Percentiles rank a stretch among this genome's conserved stretches.
These are phyloP conservation scores for Gossypium thurberi DNA, from an alignment of 345 rosid genomes.

Conservation along the genomic window DNA sequence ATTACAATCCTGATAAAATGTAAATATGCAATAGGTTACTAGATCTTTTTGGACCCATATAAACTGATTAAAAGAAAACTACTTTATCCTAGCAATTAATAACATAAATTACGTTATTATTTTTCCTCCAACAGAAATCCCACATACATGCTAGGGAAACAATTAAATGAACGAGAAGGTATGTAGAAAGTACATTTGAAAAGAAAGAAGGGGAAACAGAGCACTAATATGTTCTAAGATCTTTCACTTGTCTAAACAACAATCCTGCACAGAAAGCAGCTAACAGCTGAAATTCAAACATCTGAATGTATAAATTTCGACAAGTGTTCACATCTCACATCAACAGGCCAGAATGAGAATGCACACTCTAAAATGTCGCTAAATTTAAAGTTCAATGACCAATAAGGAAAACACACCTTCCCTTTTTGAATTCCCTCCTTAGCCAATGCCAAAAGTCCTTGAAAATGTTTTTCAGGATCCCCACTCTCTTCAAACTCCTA, in stretches of 20 bases:
- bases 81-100: background rate
- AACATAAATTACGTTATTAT: background rate
- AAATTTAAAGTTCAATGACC: background rate
- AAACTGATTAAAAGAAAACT: background rate
- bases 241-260: background rate
- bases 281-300: conserved; percentile 6
- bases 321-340: background rate
- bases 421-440: conserved; percentile 83
- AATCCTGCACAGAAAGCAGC: background rate
- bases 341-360: background rate
- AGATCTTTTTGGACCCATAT: background rate
- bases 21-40: background rate
- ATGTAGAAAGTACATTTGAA: background rate
- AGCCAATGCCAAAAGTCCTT: conserved; percentile 68
- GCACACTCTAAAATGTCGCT: background rate
- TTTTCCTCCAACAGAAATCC: background rate
- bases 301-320: background rate
- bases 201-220: background rate
- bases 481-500: conserved; percentile 91
- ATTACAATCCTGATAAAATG: background rate
- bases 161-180: background rate
- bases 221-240: background rate
- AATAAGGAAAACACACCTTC: conserved; percentile 39
- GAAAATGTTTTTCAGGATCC: conserved; percentile 83
- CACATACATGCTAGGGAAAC: background rate